phyloP scores from a whole-genome alignment of 2,329 filamentous ascomycete genomes.

The Trichocomaceae sp. region DNA sequence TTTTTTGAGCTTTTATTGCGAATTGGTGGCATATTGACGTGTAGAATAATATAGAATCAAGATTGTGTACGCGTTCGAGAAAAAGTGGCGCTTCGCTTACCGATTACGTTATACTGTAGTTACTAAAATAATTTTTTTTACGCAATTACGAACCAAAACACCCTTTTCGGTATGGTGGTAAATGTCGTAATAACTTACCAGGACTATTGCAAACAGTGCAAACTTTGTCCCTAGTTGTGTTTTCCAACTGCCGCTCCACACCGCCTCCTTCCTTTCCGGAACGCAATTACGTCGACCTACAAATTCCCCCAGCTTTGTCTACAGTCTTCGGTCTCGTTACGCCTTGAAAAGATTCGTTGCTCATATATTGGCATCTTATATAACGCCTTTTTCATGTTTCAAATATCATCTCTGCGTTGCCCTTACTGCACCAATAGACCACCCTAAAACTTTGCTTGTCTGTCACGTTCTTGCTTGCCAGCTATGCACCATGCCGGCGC shows the following conservation, averaged over 20 bases:
- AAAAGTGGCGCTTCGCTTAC: too few relatives aligned
- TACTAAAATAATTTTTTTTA: too few relatives aligned
- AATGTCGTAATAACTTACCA: too few relatives aligned
- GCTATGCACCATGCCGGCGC: conserved; percentile 11
- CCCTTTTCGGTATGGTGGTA: too few relatives aligned
- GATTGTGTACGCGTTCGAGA: too few relatives aligned
- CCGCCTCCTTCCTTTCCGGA: neutral
- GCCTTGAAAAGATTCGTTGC: neutral
- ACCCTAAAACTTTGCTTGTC: conserved; percentile 1
- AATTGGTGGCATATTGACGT: too few relatives aligned
- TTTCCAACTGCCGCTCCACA: neutral
- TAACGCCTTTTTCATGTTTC: conserved; percentile 7
- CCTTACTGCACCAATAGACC: conserved; percentile 1
- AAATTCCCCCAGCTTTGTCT: neutral
- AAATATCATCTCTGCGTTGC: neutral
- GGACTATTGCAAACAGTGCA: neutral
- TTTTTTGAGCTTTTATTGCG: too few relatives aligned
- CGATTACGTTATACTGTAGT: too few relatives aligned
- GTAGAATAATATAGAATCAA: too few relatives aligned
- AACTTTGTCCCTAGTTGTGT: neutral
- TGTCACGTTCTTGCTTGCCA: neutral
- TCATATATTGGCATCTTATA: neutral
- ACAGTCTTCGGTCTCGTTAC: neutral
- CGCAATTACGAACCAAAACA: too few relatives aligned
- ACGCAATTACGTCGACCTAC: neutral